Base-by-base conservation (phyloP, 2,329 filamentous ascomycete genomes). In the Xylariaceae sp. region DNA sequence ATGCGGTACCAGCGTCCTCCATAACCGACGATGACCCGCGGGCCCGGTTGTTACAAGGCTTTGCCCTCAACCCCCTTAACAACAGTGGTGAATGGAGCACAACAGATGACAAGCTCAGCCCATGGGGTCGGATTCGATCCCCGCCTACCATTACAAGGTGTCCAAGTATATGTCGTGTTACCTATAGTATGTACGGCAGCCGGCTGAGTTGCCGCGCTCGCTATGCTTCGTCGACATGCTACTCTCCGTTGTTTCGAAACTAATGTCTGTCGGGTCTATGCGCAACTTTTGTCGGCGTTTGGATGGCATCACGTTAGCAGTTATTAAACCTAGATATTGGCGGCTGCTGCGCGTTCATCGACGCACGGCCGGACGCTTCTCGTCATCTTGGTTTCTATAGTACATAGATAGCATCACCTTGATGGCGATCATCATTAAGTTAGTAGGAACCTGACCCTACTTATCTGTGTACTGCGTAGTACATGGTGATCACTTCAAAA, bases 41-140 rank as follows among this genome's bases (percentile, higher is more conserved):
- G 32, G 5, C 32, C 14, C 5, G 32, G 32, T 10, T 37, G 32
- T 37, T 16, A 10, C 12, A 37, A 14, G 14, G 14, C 9, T 26
- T 26, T 26, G 23, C 23, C 4, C 4, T 26, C 23, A 37, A 10
- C 10, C 5, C 6, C 26, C 26, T 10, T 37, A 12, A 16, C 32
- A 37, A 14, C 32, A 37, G 14, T 37, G 32, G 32, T 7, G 3
- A 37, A 37, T 37, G 32, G 32, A 37, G 3, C 32, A 37, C 32
- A 37, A 37, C 32, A 37, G 3, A 59, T 43, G 46, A 57, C 40
- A 40, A 12, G 43, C 57, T 62, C 47, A 57, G 58, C 60, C 56
- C 57, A 62, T 52, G 52, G 57, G 56, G 40, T 62, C 57, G 60
- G 60, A 56, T 60, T 54, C 43, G 49, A 50, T 56, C 60, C 60